Percentiles rank a stretch among this genome's conserved stretches.
Evolutionary conservation across 2,329 filamentous ascomycete species (phyloP).

Genomic region (Cercospora berteroae): DNA sequence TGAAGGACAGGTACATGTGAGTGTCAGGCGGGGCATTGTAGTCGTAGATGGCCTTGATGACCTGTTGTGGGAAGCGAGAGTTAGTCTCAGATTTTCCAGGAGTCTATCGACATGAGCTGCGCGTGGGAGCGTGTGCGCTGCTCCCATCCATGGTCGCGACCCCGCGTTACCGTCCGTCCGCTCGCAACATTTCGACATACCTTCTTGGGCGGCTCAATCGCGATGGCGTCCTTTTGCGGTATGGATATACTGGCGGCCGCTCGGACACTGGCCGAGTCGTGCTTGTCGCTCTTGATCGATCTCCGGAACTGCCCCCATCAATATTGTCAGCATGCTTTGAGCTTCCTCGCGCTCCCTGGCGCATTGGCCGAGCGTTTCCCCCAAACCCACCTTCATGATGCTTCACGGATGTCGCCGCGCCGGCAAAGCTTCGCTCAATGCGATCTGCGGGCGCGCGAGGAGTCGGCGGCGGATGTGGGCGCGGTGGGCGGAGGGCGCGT

Average conservation of each 20-base stretch:
- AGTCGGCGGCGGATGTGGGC: not conserved
- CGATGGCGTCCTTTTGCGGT: slow-evolving; percentile 78
- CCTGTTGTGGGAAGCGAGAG: slow-evolving; percentile 52
- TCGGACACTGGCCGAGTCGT: slow-evolving; percentile 46
- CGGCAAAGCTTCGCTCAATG: not conserved
- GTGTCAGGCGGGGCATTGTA: slow-evolving; percentile 68
- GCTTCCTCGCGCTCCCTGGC: slow-evolving; percentile 24
- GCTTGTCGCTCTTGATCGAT: slow-evolving; percentile 88
- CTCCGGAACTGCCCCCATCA: slow-evolving; percentile 59
- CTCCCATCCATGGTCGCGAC: not conserved
- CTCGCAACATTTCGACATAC: slow-evolving; percentile 49
- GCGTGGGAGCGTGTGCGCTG: not conserved
- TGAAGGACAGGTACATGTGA: slow-evolving; percentile 74
- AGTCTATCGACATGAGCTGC: slow-evolving; percentile 1
- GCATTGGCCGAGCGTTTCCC: slow-evolving; percentile 2
- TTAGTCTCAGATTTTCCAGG: slow-evolving; percentile 15
- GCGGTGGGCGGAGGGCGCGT: not conserved
- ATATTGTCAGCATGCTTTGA: slow-evolving; percentile 5
- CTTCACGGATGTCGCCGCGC: slow-evolving; percentile 9
- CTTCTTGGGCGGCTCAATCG: slow-evolving; percentile 91
- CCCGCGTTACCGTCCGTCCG: not conserved
- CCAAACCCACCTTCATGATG: slow-evolving; percentile 15
- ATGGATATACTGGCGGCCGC: slow-evolving; percentile 69
- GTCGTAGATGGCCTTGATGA: slow-evolving; percentile 95
- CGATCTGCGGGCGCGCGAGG: not conserved